Evolutionary conservation across 78 protist genomes (phyloP).

Genomic region (Dictyostelium firmibasis): DNA sequence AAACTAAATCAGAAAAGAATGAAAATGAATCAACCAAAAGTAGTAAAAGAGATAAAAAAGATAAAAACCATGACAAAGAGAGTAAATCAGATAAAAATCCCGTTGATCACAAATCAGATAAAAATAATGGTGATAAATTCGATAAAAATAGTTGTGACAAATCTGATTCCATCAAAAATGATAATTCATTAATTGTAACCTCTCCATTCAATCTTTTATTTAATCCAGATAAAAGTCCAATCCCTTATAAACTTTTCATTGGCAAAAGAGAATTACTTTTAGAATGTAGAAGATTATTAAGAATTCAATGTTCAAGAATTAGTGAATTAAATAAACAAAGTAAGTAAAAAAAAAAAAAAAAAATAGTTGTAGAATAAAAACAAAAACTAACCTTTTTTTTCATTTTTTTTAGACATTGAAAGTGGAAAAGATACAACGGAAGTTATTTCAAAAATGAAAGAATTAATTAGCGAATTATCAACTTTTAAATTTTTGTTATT

Average conservation of each 20-base stretch:
- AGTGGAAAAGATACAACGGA: slow-evolving; percentile 72
- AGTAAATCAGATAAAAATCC: neutral
- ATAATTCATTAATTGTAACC: neutral
- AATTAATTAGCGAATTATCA: slow-evolving; percentile 34
- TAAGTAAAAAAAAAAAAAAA: neutral
- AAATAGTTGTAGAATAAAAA: too few species aligned
- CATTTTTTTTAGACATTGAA: slow-evolving; percentile 32
- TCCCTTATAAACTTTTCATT: slow-evolving; percentile 61
- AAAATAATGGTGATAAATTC: neutral
- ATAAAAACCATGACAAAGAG: neutral
- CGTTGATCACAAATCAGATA: neutral
- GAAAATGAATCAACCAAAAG: neutral
- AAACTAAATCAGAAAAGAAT: neutral
- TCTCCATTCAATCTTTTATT: slow-evolving; percentile 43
- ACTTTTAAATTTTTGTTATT: slow-evolving; percentile 21
- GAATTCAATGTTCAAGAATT: slow-evolving; percentile 73
- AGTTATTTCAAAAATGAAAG: slow-evolving; percentile 57
- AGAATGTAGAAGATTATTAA: slow-evolving; percentile 64
- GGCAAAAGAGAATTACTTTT: slow-evolving; percentile 53
- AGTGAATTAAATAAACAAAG: slow-evolving; percentile 57
- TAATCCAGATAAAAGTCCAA: slow-evolving; percentile 68
- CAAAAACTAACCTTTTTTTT: neutral
- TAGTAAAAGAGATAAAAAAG: neutral
- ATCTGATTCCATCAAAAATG: neutral
- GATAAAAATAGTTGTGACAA: neutral